Evolutionary conservation across 306 rosid genomes (phyloP).

Genomic region (Sophora flavescens): DNA sequence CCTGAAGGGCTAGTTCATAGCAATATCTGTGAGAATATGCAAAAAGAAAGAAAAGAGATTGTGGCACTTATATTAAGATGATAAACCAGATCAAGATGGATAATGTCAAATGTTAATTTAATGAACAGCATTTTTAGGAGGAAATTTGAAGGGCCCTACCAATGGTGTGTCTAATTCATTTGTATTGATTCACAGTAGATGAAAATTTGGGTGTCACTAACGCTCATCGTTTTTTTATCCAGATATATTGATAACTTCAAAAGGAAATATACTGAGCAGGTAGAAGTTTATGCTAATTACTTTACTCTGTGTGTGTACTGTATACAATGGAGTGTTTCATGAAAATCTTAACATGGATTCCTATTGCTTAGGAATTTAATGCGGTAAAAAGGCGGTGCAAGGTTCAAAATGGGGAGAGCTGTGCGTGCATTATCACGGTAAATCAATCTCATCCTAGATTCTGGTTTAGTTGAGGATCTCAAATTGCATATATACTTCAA

Average conservation of each 20-base stretch:
- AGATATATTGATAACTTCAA: slow-evolving; percentile 67
- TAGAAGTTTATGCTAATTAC: slow-evolving; percentile 38
- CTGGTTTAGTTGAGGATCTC: slow-evolving; percentile 29
- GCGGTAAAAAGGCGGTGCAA: slow-evolving; percentile 59
- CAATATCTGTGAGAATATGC: not conserved
- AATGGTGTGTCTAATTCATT: slow-evolving; percentile 34
- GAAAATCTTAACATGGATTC: slow-evolving; percentile 24
- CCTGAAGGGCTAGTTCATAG: not conserved
- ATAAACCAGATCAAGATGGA: slow-evolving; percentile 29
- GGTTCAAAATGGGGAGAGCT: slow-evolving; percentile 58
- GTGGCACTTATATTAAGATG: slow-evolving; percentile 29
- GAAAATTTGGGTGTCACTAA: slow-evolving; percentile 51
- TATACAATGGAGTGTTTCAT: slow-evolving; percentile 22
- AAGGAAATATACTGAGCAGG: slow-evolving; percentile 76
- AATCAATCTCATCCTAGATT: slow-evolving; percentile 35
- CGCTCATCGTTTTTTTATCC: slow-evolving; percentile 57
- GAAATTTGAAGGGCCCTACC: slow-evolving; percentile 27
- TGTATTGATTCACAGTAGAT: slow-evolving; percentile 32
- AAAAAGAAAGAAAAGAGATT: not conserved
- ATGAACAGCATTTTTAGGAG: not conserved
- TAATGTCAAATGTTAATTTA: slow-evolving; percentile 1
- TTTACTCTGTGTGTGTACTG: slow-evolving; percentile 11
- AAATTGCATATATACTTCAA: slow-evolving; percentile 23
- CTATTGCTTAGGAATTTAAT: slow-evolving; percentile 63
- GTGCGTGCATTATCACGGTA: slow-evolving; percentile 83